Base-by-base conservation (phyloP, 306 rosid species). In the Coriaria nepalensis region DNA sequence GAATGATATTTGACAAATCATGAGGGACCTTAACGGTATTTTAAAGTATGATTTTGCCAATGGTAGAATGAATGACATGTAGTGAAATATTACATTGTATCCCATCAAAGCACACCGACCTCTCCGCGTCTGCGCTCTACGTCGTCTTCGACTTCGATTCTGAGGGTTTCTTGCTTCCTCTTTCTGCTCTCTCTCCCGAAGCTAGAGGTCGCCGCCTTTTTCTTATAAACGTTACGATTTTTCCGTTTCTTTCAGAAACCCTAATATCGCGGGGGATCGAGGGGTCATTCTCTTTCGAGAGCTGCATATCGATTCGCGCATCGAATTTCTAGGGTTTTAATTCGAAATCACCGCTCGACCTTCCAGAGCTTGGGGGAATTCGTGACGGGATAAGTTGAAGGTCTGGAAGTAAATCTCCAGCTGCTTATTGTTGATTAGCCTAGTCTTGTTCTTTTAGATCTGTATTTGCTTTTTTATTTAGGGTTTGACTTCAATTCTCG, bases 121-220 rank as follows among this genome's bases (percentile, higher is more conserved):
- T 9, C 35, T 8, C 4, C 34, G 39, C 40, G 29, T 52, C 15
- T 45, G 6, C 9, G 43, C 40, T 51, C 20, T 20, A 46, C 53
- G 54, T 38, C 11, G 53, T 8, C 52, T 53, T 34, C 46, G 45
- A 10, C 62, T 57, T 47, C 63, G 47, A 57, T 29, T 7, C 39
- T 29, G 59, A 13, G 59, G 39, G 53, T 36, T 20, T 20, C 29
- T 20, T 20, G 39, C 20, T 36, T 45, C 39, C 45, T 47, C 20
- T 57, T 20, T 14, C 53, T 15, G 1, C 20, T 10, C 53, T 15
- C 7, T 45, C 39, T 37, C 39, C 9, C 6, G 62, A 57, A 57
- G 39, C 62, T 20, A 37, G 53, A 43, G 38, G 40, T 57, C 35
- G 63, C 63, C 40, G 53, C 13, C 47, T 37, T 10, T 43, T 8